Base-by-base conservation (phyloP, 768 basidiomycete species). In the Phlebiopsis flavidoalba region DNA sequence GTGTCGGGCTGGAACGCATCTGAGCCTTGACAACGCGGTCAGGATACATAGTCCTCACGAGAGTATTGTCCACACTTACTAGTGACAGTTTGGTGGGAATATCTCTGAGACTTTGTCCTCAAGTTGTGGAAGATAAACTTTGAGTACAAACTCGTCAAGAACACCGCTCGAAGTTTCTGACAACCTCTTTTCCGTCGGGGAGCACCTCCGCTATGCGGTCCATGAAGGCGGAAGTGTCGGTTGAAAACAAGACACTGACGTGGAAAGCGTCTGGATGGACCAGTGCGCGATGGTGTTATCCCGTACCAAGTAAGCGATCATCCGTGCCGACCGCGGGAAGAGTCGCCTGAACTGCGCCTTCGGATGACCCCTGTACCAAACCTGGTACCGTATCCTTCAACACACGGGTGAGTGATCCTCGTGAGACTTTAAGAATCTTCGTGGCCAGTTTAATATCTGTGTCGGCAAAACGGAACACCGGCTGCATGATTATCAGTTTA, bases 301-400 rank as follows among this genome's bases (percentile, higher is more conserved):
- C 88, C 5, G 78, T 79, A 12, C 87, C 86, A 6, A 88, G 79
- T 60, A 88, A 73, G 22, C 88, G 86, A 64, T 95, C 92, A 57
- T 94, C 93, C 17, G 81, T 79, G 14, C 83, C 86, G 36, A 85
- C 79, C 57, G 76, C 82, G 22, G 82, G 80, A 24, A 89, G 65
- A 22, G 86, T 81, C 3, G 83, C 75, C 67, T 89, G 89, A 0
- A 83, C 75, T n/a, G 81, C 73, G 65, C 81, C 86, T 51, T 89
- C 87, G 0, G 82, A 74, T 8, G 83, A 75, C 40, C 83, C 84
- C 46, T 91, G 85, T 8, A 94, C 95, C 47, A 99, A 81, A 19
- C 97, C 97, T 0, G 97, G 97, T 71, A 98, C 95, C 0, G 92
- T 95, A 43, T 93, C 88, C 70, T 89, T 89, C 31, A 99, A 80